Conservation (phyloP, 108 stramenopile species). For the Aureococcus anophagefferens region DNA sequence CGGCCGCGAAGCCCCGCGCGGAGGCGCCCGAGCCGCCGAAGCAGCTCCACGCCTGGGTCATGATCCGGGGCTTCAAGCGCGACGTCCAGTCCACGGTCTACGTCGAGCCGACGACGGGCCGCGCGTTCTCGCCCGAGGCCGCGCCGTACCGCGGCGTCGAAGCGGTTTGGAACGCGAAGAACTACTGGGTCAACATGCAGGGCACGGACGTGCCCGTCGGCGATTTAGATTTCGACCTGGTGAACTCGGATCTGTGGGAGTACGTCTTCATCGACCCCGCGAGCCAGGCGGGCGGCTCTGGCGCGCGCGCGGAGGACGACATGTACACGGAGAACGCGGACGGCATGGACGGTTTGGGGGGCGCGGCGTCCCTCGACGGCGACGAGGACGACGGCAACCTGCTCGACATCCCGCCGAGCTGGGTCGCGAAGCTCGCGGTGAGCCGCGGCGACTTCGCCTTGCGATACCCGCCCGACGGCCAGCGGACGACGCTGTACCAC, state of each 20-base stretch:
- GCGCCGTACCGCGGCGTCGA: conserved; percentile 50
- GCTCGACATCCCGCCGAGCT: conserved; percentile 45
- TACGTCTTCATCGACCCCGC: conserved; percentile 36
- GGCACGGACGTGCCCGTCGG: neutral
- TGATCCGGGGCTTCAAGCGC: conserved; percentile 31
- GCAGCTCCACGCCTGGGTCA: conserved; percentile 26
- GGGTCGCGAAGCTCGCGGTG: conserved; percentile 37
- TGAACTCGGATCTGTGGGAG: conserved; percentile 31
- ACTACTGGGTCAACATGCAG: conserved; percentile 62
- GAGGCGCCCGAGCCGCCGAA: neutral
- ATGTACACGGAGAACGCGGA: too few species aligned
- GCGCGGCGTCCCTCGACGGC: conserved; percentile 1
- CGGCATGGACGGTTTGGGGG: neutral
- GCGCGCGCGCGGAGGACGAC: too few species aligned
- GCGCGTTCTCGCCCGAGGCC: conserved; percentile 28
- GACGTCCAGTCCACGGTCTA: neutral
- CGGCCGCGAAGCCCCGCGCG: neutral
- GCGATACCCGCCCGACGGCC: conserved; percentile 46
- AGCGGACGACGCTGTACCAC: conserved; percentile 35
- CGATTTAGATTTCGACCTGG: neutral
- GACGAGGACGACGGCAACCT: conserved; percentile 17
- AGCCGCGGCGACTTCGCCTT: conserved; percentile 18
- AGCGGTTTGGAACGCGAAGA: conserved; percentile 54
- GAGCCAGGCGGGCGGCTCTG: too few species aligned
- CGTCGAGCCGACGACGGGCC: conserved; percentile 62